Percentiles rank a stretch among this genome's conserved stretches.
phyloP scores from a whole-genome alignment of 192 early-diverging fungal species.

The Chytriomyces sp. region DNA sequence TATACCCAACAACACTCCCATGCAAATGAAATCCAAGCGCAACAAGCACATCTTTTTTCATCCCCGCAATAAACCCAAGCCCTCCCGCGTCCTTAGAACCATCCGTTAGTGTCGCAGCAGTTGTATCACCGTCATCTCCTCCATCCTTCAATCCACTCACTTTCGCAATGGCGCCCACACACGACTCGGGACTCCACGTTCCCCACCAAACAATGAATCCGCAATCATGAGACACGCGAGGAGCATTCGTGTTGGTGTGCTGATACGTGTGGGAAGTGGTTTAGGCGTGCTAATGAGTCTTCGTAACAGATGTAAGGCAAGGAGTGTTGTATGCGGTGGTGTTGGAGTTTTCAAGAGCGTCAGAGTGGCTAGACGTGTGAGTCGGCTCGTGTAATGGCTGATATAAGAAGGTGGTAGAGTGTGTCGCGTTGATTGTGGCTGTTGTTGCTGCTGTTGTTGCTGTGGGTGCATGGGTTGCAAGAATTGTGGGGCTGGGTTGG shows the following conservation, averaged over 20 bases:
- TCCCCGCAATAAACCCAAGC: constrained; percentile 11
- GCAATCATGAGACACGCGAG: constrained; percentile 21
- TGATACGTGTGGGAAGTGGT: constrained; percentile 1
- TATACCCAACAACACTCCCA: constrained; percentile 17
- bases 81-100: neutral
- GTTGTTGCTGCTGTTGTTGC: neutral
- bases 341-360: constrained; percentile 15
- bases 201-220: constrained; percentile 5
- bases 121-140: neutral
- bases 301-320: constrained; percentile 18
- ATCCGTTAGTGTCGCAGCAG: neutral
- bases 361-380: constrained; percentile 14
- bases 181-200: constrained; percentile 14
- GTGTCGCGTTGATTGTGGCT: neutral
- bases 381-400: constrained; percentile 2
- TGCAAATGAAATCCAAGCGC: constrained; percentile 4
- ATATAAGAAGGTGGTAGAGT: constrained; percentile 16
- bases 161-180: constrained; percentile 14
- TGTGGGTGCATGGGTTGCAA: neutral
- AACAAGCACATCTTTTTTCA: constrained; percentile 19
- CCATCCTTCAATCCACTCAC: constrained; percentile 4
- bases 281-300: constrained; percentile 1
- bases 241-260: constrained; percentile 12
- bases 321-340: constrained; percentile 12
- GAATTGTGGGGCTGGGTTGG: neutral